Evolutionary conservation across 164 flowering plant species (phyloP).

Genomic region (Stephania yunnanensis): DNA sequence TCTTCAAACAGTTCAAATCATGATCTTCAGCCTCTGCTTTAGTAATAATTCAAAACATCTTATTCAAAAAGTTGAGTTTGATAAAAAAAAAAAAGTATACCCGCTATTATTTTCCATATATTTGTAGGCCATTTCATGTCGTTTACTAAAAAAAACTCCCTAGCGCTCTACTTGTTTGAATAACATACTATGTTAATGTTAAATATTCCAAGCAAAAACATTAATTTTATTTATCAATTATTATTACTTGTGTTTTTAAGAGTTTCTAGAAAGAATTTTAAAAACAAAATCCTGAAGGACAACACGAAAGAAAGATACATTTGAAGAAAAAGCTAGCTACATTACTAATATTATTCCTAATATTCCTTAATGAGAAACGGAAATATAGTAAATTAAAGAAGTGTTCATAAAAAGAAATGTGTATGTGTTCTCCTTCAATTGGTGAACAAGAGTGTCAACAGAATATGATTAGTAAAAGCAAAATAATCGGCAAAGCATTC

Average conservation of each 20-base stretch:
- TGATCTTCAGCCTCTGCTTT: no score
- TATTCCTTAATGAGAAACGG: not conserved
- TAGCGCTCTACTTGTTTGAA: no score
- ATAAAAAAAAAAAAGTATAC: not conserved
- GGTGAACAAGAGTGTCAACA: not conserved
- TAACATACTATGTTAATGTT: no score
- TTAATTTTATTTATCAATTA: no score
- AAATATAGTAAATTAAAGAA: not conserved
- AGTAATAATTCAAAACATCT: not conserved
- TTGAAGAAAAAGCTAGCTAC: not conserved
- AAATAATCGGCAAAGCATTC: not conserved
- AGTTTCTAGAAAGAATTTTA: no score
- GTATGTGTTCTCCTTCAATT: not conserved
- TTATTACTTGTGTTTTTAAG: no score
- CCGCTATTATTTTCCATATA: no score
- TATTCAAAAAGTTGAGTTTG: slow-evolving; percentile 1
- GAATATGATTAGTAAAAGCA: not conserved
- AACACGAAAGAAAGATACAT: not conserved
- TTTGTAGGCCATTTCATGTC: no score
- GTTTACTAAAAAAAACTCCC: no score
- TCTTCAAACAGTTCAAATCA: no score
- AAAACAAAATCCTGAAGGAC: not conserved
- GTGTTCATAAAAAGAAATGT: no score
- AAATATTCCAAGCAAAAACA: no score
- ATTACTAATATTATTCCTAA: not conserved